Evolutionary conservation across 768 basidiomycete genomes (phyloP), one percentile per base, ranked within the genome.

Genomic region (Asterophora lycoperdoides): DNA sequence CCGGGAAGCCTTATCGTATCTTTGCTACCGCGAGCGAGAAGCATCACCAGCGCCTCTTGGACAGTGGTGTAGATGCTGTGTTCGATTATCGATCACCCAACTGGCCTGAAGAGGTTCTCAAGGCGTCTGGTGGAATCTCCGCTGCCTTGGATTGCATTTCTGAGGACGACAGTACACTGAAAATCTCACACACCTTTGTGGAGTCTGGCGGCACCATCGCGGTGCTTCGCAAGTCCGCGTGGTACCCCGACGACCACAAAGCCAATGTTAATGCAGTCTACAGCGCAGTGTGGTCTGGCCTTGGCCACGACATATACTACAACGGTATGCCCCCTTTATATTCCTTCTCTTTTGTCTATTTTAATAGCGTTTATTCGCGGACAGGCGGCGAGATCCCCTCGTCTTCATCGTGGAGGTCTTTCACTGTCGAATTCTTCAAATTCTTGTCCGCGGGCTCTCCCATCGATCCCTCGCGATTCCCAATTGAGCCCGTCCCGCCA

Each of bases 91-190:
- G 51, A 23, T 62, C 62, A 2, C 41, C 63, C 6, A 56, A 59
- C 8, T 69, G 68, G 68, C 51, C 58, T 8, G 60, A 64, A 15
- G 58, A 68, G 10, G 56, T 68, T 5, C 54, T 53, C 40, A 55
- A 57, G 15, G 61, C 59, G 8, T 56, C 59, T 2, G 63, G 62
- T 0, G 68, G 66, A 2, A 62, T 70, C 4, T 56, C 60, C 0
- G 57, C 58, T 43, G 68, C 67, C 3, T 42, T 68, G 7, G 68
- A 70, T 41, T 68, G 68, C 46, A 69, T 69, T 7, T 66, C 65
- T 2, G 65, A 68, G 30, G 64, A 61, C 11, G 59, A 59, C 6
- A 68, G 51, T 9, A 67, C 65, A 0, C 63, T 56, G 13, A 51
- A 55, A 8, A 58, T 68, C 4, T 68, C 67, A n/a, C 59, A 65